Percentiles rank a stretch among this genome's conserved stretches.
These are phyloP conservation scores for Aspergillus indologenus DNA, from an alignment of 495 filamentous ascomycete species.

Conservation along the genomic window DNA sequence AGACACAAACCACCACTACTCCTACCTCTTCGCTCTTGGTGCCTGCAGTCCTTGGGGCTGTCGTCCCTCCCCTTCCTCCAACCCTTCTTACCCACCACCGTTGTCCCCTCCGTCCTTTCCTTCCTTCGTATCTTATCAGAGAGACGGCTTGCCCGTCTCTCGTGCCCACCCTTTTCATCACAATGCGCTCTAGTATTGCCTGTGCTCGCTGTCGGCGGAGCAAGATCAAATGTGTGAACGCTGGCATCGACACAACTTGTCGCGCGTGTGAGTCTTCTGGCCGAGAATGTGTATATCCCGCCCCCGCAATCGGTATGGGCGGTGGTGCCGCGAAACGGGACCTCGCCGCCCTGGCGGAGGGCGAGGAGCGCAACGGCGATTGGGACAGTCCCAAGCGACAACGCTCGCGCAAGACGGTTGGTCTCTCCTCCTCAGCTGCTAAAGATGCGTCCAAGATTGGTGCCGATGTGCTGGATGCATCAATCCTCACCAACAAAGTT, in stretches of 20 bases:
- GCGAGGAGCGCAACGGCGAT: slow-evolving; percentile 56
- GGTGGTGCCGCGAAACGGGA: slow-evolving; percentile 56
- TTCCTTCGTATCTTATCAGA: slow-evolving; percentile 4
- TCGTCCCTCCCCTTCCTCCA: slow-evolving; percentile 10
- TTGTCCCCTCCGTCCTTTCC: slow-evolving; percentile 7
- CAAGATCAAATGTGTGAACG: slow-evolving; percentile 84
- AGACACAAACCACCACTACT: slow-evolving; percentile 2
- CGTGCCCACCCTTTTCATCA: slow-evolving; percentile 15
- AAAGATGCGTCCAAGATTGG: slow-evolving; percentile 35
- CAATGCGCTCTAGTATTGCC: slow-evolving; percentile 75
- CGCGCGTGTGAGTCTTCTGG: slow-evolving; percentile 73
- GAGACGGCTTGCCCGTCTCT: slow-evolving; percentile 25
- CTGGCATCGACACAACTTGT: slow-evolving; percentile 69
- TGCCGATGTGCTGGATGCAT: slow-evolving; percentile 42
- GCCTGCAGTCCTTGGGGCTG: slow-evolving; percentile 19
- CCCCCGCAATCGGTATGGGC: slow-evolving; percentile 55
- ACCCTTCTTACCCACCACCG: not conserved
- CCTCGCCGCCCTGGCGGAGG: slow-evolving; percentile 44
- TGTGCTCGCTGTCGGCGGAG: slow-evolving; percentile 74
- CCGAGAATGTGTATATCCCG: slow-evolving; percentile 72
- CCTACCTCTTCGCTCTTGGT: slow-evolving; percentile 9
- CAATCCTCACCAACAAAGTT: slow-evolving; percentile 61
- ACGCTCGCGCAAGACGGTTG: slow-evolving; percentile 50
- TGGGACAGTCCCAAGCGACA: slow-evolving; percentile 59
- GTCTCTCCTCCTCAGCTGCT: slow-evolving; percentile 26